Evolutionary conservation across 176 grass and related monocot species (phyloP).

Genomic region (Bromus sterilis): DNA sequence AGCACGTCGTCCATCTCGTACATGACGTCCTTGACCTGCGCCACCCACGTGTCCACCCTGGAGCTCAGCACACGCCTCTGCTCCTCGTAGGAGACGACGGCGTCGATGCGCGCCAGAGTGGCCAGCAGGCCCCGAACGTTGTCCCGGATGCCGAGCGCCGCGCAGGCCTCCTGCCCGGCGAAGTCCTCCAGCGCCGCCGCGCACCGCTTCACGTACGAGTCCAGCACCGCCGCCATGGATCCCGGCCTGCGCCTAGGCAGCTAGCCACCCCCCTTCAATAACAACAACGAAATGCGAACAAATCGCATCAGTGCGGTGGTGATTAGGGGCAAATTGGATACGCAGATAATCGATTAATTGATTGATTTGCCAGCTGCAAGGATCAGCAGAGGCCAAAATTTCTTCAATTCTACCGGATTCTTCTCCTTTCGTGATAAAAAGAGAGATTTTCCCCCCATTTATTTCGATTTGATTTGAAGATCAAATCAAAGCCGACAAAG

Average conservation of each 20-base stretch:
- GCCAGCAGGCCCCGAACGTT: slow-evolving; percentile 41
- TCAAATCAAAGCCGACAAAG: neutral
- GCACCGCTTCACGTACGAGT: slow-evolving; percentile 43
- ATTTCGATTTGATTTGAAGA: neutral
- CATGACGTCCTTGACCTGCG: slow-evolving; percentile 50
- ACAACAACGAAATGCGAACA: neutral
- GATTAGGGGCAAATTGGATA: neutral
- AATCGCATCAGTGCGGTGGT: no score
- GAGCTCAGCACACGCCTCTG: slow-evolving; percentile 4
- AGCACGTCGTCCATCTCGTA: slow-evolving; percentile 66
- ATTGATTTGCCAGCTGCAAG: neutral
- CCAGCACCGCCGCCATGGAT: slow-evolving; percentile 67
- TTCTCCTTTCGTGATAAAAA: neutral
- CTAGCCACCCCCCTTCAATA: no score
- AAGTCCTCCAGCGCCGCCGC: slow-evolving; percentile 33
- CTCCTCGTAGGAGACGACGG: slow-evolving; percentile 37
- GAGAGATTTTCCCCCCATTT: neutral
- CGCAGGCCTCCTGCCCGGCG: slow-evolving; percentile 29
- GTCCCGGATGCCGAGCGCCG: slow-evolving; percentile 36
- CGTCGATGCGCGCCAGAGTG: slow-evolving; percentile 36
- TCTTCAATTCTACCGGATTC: neutral
- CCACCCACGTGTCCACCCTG: slow-evolving; percentile 37
- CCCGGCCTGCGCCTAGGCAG: no score
- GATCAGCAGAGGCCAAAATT: neutral
- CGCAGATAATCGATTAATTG: neutral